Conservation (phyloP, 768 basidiomycete species). For the Lentinula detonsa region DNA sequence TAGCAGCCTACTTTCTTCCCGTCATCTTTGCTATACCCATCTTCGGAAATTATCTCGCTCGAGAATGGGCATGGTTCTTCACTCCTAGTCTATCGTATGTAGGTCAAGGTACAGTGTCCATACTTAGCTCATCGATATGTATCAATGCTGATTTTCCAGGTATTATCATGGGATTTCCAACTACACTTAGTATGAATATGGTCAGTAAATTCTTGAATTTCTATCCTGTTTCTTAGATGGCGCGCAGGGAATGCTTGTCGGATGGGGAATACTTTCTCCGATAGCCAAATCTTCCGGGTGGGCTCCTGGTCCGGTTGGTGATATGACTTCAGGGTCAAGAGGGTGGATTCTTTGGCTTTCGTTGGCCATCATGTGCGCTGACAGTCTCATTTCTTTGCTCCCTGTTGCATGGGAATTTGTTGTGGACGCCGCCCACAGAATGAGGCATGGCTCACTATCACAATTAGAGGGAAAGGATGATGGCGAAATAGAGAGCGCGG, state of each 20-base stretch:
- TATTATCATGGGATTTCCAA: constrained; percentile 97
- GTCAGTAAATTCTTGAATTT: constrained; percentile 30
- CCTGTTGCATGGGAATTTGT: constrained; percentile 62
- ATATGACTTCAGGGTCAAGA: constrained; percentile 83
- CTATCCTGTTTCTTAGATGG: not conserved
- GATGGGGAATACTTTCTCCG: constrained; percentile 93
- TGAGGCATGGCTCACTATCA: constrained; percentile 17
- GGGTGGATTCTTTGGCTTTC: constrained; percentile 98
- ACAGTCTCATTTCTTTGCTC: constrained; percentile 80
- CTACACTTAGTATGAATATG: constrained; percentile 88
- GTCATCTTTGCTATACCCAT: constrained; percentile 82
- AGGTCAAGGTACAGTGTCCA: constrained; percentile 62
- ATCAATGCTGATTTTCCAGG: constrained; percentile 32
- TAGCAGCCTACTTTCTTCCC: constrained; percentile 86
- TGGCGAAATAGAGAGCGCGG: constrained; percentile 69
- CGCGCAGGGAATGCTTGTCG: constrained; percentile 85
- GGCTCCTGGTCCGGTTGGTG: constrained; percentile 90
- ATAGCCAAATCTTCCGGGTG: constrained; percentile 76
- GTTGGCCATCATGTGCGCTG: constrained; percentile 92
- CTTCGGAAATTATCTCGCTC: constrained; percentile 78
- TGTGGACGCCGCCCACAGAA: constrained; percentile 22
- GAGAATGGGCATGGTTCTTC: constrained; percentile 90
- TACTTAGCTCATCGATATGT: not conserved
- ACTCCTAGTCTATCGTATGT: constrained; percentile 89
- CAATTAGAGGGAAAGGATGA: constrained; percentile 27